Base-by-base conservation (phyloP, 768 basidiomycete genomes). In the Plicaturopsis crispa region DNA sequence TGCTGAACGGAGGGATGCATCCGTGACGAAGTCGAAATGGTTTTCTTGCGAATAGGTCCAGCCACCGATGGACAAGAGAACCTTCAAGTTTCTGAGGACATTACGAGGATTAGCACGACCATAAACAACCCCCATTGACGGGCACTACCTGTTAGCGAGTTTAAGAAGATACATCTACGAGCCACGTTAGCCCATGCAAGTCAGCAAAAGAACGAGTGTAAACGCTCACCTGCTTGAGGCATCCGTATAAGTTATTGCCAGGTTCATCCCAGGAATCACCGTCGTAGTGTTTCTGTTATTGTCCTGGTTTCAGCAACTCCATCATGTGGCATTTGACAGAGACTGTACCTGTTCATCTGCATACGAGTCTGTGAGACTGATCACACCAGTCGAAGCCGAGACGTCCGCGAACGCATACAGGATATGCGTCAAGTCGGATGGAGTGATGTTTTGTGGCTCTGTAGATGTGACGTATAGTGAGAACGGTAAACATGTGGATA, bases 391-490 rank as follows among this genome's bases (percentile, higher is more conserved):
- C 31, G 65, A 61, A 5, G 77, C 54, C 38, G 74, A 70, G 24
- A 80, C 72, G 55, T 89, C 84, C 33, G 82, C 86, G 52, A 91
- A 91, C 2, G 84, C 71, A 48, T 89, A 89, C 13, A 86, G 60
- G 49, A 89, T 74, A 64, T 85, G 85, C 5, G 84, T 87, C 46
- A 91, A 63, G 26, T 70, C 63, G 3, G 62, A 58, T 6, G 77
- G 55, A 32, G 68, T 66, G 40, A 85, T 76, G 41, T 82, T 72
- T 16, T 71, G 75, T 1, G 82, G 82, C 53, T 81, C 81, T 83
- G 51, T 19, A 46, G 41, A 18, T 22, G 5, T n/a, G n/a, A n/a
- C n/a, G n/a, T n/a, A n/a, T n/a, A n/a, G n/a, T n/a, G n/a, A n/a
- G n/a, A n/a, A n/a, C n/a, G n/a, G n/a, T n/a, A n/a, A 23, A 11